A percentile compares a stretch with the other conserved stretches of the same genome.
phyloP scores from a whole-genome alignment of 2,329 filamentous ascomycete genomes.

The Stenocarpella maydis region DNA sequence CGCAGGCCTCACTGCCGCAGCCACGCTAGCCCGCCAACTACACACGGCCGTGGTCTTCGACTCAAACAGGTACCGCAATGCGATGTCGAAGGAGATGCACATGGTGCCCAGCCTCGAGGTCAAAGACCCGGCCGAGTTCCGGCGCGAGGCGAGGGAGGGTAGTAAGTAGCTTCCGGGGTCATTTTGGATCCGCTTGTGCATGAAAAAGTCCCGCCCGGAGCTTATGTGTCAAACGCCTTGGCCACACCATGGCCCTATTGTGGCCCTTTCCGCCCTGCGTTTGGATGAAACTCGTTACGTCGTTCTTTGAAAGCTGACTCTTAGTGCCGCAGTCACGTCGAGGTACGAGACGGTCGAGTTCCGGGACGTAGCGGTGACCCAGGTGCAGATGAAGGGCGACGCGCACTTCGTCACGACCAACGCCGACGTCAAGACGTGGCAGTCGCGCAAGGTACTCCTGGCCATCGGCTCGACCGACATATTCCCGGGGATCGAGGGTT shows the following conservation, averaged over 20 bases:
- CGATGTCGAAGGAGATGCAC: constrained; percentile 57
- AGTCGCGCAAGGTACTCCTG: constrained; percentile 62
- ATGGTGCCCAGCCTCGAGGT: constrained; percentile 51
- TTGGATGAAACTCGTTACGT: too few relatives aligned
- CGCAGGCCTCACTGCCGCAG: constrained; percentile 57
- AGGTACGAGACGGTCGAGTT: constrained; percentile 48
- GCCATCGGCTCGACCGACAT: constrained; percentile 62
- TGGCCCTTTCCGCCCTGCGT: too few relatives aligned
- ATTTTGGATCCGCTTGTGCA: too few relatives aligned
- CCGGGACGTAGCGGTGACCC: constrained; percentile 40
- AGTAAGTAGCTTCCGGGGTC: too few relatives aligned
- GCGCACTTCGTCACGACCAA: constrained; percentile 51
- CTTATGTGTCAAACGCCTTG: too few relatives aligned
- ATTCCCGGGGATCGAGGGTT: constrained; percentile 59
- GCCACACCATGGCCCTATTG: too few relatives aligned
- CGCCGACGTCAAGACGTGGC: constrained; percentile 50
- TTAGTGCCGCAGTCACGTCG: too few relatives aligned
- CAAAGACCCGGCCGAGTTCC: constrained; percentile 45
- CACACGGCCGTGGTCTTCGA: constrained; percentile 58
- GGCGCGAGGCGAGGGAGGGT: constrained; percentile 45
- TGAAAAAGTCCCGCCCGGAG: too few relatives aligned
- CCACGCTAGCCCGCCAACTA: constrained; percentile 57
- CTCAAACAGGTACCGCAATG: constrained; percentile 60
- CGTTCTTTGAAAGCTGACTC: too few relatives aligned
- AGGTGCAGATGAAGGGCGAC: constrained; percentile 41